Evolutionary conservation across 2,329 filamentous ascomycete genomes (phyloP).

Genomic region (Verticillium albo-atrum): DNA sequence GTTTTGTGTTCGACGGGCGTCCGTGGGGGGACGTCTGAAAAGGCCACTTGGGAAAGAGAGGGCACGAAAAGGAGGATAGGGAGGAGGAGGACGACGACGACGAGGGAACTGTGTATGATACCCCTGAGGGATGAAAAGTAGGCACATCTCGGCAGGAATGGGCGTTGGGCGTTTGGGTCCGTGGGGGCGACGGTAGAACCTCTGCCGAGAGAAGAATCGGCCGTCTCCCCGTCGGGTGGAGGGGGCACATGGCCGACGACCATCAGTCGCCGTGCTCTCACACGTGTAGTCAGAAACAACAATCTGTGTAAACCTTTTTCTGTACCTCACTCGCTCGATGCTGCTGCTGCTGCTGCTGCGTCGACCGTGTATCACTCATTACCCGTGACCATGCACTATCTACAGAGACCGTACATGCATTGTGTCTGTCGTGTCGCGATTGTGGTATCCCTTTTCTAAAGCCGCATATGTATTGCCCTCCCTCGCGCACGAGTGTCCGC

Average conservation of each 20-base stretch:
- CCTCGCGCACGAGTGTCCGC: neutral
- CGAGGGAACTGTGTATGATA: constrained; percentile 1
- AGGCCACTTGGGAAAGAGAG: too few relatives aligned
- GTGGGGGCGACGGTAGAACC: neutral
- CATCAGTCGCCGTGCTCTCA: too few relatives aligned
- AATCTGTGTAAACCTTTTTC: neutral
- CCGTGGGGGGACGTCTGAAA: too few relatives aligned
- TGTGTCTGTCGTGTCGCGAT: neutral
- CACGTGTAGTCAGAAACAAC: neutral
- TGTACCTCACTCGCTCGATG: neutral
- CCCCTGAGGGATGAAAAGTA: neutral
- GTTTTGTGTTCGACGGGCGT: too few relatives aligned
- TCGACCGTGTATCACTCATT: neutral
- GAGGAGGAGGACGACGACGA: too few relatives aligned
- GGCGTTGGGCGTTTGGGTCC: neutral
- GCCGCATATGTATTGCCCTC: neutral
- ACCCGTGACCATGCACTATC: neutral
- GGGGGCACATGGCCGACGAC: too few relatives aligned
- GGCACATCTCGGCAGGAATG: neutral
- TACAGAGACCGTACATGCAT: neutral
- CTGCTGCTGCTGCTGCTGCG: too few relatives aligned
- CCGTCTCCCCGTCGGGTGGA: too few relatives aligned
- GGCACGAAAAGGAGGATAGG: neutral
- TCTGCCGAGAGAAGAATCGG: neutral
- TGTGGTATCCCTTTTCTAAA: neutral